A percentile compares a stretch with the other conserved stretches of the same genome.
phyloP scores from a whole-genome alignment of 1,284 basidiomycete species.

The Sporisorium sorghi region DNA sequence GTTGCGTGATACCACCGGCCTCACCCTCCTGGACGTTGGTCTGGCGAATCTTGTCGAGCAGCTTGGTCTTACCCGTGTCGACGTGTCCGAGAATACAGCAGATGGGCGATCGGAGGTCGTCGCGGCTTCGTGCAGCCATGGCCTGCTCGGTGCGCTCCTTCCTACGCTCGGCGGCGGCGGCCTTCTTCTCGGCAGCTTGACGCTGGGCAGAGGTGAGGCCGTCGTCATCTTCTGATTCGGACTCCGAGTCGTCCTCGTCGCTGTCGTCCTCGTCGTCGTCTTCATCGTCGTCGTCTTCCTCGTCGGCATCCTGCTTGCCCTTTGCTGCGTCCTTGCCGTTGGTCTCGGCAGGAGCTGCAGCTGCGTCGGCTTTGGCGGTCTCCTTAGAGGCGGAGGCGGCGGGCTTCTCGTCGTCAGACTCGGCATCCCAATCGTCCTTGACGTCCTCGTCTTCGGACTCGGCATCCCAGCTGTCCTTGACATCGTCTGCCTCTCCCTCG shows the following conservation, averaged over 20 bases:
- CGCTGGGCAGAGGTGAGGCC: slow-evolving; percentile 70
- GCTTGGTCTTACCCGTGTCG: slow-evolving; percentile 99
- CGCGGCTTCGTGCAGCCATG: slow-evolving; percentile 85
- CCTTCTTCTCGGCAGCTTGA: slow-evolving; percentile 81
- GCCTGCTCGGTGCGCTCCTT: slow-evolving; percentile 87
- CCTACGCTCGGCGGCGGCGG: slow-evolving; percentile 83
- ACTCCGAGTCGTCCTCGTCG: slow-evolving; percentile 72
- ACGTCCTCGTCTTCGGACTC: slow-evolving; percentile 65
- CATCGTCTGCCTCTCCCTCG: slow-evolving; percentile 58
- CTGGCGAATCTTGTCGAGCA: slow-evolving; percentile 99
- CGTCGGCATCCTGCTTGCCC: slow-evolving; percentile 17
- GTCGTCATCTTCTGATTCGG: slow-evolving; percentile 66
- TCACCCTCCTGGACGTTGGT: slow-evolving; percentile 99
- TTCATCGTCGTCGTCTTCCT: slow-evolving; percentile 20
- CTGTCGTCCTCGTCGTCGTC: slow-evolving; percentile 73
- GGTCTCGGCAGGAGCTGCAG: slow-evolving; percentile 40
- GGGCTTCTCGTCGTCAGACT: slow-evolving; percentile 75
- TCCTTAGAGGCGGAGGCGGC: slow-evolving; percentile 20
- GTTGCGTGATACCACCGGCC: slow-evolving; percentile 99
- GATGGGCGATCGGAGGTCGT: slow-evolving; percentile 93
- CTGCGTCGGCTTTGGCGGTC: slow-evolving; percentile 29
- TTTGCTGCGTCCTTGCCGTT: slow-evolving; percentile 23
- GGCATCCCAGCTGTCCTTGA: slow-evolving; percentile 45
- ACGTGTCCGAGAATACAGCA: slow-evolving; percentile 99
- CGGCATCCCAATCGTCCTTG: slow-evolving; percentile 70